Evolutionary conservation across 2,329 filamentous ascomycete species (phyloP), one percentile per base, ranked within the genome.

Genomic region (Penicillium sp.): DNA sequence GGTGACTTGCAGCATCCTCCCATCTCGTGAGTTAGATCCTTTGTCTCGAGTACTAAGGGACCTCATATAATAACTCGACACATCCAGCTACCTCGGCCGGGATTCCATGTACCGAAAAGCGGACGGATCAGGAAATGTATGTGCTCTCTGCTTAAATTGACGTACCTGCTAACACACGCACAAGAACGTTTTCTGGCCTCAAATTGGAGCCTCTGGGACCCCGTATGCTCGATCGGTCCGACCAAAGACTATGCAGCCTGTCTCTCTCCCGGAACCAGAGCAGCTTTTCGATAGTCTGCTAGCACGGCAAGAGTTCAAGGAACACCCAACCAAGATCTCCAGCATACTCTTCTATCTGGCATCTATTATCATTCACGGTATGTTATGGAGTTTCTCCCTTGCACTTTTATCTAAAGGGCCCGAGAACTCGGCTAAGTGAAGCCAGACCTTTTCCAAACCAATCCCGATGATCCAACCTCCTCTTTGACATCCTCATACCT

Each of bases 331-430:
- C 44, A 79, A 81, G n/a, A 82, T 90, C 35, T 89, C 86, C 0
- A 85, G 83, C 58, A 82, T 89, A 71, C 72, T 91, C 13, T 89
- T 88, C 66, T 89, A 89, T 56, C 73, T 88, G 38, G 87, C 86
- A 0, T 82, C 84, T 6, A 85, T 91, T 60, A 81, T 82, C 52
- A 81, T 80, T 44, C 79, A 81, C 56, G 75, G 75, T 67, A 67
- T 37, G 63, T 8, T 6, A 27, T 25, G 12, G 18, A 20, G 12
- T 29, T 13, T 38, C 8, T 15, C 13, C 15, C n/a, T 32, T 20
- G 33, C 33, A 40, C 20, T 20, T 24, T 18, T 12, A 1, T 25
- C 10, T 39, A 0, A 24, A 9, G 15, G 13, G 38, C 33, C 6
- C 33, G 3, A 35, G 9, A 7, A 7, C 18, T 39, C 23, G 12